Evolutionary conservation across 768 basidiomycete species (phyloP), one percentile per base, ranked within the genome.

Genomic region (Albatrellus ellisii): DNA sequence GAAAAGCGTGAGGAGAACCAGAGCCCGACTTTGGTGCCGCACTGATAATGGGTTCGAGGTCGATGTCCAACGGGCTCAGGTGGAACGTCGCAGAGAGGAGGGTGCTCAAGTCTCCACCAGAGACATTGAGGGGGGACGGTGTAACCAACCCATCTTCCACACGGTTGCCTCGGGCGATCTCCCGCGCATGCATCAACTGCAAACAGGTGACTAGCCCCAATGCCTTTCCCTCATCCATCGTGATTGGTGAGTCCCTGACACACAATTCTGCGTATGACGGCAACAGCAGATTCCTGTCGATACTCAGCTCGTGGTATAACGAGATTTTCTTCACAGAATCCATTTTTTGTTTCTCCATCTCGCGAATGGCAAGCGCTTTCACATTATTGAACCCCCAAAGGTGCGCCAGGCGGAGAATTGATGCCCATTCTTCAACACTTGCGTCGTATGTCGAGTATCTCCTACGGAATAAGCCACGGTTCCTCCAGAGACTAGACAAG

Each of bases 151-250:
- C n/a, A n/a, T n/a, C 32, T 25, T n/a, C 18, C 11, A 26, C 18
- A 12, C 20, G 28, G 11, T 45, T 40, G 9, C 21, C 21, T 10
- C 46, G 46, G 1, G 41, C 48, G 2, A 36, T 57, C 45, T 82
- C 80, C 1, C 79, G 66, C 2, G 72, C 73, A 1, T 59, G 55
- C 0, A 73, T 73, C 14, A 83, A 60, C 25, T 56, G 64, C 1
- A 79, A 54, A 0, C 73, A 62, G 0, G 74, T 75, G 27, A 77
- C 70, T 52, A 75, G 55, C 36, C 77, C 75, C n/a, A 87, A 60
- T 26, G 60, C 58, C 3, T 59, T 54, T 27, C 72, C 77, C 44
- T 84, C 85, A 8, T 64, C 63, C 1, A 70, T 57, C 0, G 62
- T 64, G 12, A 78, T 62, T 0, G 78, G 67, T 1, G 65, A 66